Percentiles rank a stretch among this genome's conserved stretches.
Conservation (phyloP, 2,329 filamentous ascomycete genomes). For the Niveomyces coronatus region DNA sequence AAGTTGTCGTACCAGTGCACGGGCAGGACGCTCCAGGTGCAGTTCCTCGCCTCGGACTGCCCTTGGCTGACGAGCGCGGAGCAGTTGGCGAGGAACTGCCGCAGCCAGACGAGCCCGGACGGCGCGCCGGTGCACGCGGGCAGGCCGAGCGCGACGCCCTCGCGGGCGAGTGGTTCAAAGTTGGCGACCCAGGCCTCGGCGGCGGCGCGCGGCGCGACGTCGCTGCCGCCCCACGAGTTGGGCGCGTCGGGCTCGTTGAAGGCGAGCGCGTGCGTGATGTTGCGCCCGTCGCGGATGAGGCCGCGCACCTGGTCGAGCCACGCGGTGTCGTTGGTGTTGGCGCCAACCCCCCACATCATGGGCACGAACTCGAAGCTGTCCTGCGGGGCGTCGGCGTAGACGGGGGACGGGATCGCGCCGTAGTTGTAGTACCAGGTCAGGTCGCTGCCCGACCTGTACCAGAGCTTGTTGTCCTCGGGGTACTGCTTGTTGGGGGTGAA, state of each 20-base stretch:
- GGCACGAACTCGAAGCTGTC: constrained; percentile 62
- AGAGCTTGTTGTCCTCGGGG: constrained; percentile 54
- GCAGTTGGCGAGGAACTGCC: constrained; percentile 54
- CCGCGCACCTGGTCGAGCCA: constrained; percentile 51
- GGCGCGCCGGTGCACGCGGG: constrained; percentile 57
- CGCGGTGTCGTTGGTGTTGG: constrained; percentile 37
- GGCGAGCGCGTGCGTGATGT: constrained; percentile 57
- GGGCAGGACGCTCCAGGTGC: constrained; percentile 53
- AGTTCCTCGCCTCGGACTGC: constrained; percentile 32
- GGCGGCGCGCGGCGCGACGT: constrained; percentile 47
- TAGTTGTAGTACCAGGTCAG: constrained; percentile 88
- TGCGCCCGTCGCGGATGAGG: constrained; percentile 40
- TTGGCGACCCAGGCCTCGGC: constrained; percentile 61
- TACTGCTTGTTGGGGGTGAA: constrained; percentile 48
- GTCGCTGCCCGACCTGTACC: constrained; percentile 44
- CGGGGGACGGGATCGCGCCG: constrained; percentile 40
- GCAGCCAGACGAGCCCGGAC: constrained; percentile 55
- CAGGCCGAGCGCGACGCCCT: constrained; percentile 58
- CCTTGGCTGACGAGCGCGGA: constrained; percentile 42
- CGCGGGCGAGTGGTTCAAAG: constrained; percentile 55
- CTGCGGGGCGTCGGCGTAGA: constrained; percentile 38
- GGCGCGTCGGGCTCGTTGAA: constrained; percentile 72
- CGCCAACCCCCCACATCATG: constrained; percentile 62
- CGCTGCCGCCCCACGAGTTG: constrained; percentile 46
- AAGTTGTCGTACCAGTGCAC: constrained; percentile 63